phyloP scores from a whole-genome alignment of 768 basidiomycete species.

The Mycena indigotica region DNA sequence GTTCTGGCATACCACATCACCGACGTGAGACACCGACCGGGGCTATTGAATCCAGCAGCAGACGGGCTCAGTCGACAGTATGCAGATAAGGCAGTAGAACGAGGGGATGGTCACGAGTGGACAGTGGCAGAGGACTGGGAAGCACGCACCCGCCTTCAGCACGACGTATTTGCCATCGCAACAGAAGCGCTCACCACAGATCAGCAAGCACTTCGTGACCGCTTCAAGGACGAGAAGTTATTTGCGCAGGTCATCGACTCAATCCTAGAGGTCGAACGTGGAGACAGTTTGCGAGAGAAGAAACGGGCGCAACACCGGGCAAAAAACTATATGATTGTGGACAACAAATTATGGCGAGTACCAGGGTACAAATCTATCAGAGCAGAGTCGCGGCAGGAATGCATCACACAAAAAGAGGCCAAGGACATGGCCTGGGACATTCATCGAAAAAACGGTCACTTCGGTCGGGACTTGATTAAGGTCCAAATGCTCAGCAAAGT shows the following conservation, averaged over 20 bases:
- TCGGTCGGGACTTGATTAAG: slow-evolving; percentile 36
- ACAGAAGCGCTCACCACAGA: background rate
- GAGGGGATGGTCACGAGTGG: slow-evolving; percentile 14
- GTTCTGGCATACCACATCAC: slow-evolving; percentile 28
- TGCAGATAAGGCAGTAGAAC: background rate
- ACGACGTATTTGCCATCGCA: slow-evolving; percentile 6
- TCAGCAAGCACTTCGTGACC: background rate
- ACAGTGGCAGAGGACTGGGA: slow-evolving; percentile 29
- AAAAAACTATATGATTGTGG: slow-evolving; percentile 29
- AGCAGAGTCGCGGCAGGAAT: slow-evolving; percentile 28
- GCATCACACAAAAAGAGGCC: slow-evolving; percentile 30
- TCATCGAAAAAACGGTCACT: slow-evolving; percentile 33
- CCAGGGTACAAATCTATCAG: slow-evolving; percentile 16
- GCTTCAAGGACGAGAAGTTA: slow-evolving; percentile 15
- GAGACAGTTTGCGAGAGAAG: slow-evolving; percentile 25
- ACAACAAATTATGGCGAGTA: slow-evolving; percentile 31
- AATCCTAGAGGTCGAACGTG: no score
- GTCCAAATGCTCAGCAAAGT: slow-evolving; percentile 27
- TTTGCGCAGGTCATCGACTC: slow-evolving; percentile 28
- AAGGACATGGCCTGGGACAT: slow-evolving; percentile 19
- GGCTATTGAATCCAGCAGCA: slow-evolving; percentile 21
- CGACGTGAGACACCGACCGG: slow-evolving; percentile 22
- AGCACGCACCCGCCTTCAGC: slow-evolving; percentile 7
- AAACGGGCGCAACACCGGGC: slow-evolving; percentile 28
- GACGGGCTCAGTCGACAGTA: slow-evolving; percentile 25